phyloP scores from a whole-genome alignment of 78 protist species.

The Tieghemostelium lacteum region DNA sequence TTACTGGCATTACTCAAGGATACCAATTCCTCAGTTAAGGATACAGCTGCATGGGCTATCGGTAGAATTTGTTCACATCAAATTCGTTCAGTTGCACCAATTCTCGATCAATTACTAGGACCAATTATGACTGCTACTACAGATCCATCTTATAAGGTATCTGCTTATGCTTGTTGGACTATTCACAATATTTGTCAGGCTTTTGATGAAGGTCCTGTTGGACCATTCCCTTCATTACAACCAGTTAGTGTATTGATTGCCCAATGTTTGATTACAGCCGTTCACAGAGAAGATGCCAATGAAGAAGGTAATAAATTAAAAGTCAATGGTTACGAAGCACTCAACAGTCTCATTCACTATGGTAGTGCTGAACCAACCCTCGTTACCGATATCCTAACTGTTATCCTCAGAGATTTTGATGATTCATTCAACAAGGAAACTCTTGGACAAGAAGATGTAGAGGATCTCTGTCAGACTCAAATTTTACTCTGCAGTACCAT shows the following conservation, averaged over 20 bases:
- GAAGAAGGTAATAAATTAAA: conserved; percentile 80
- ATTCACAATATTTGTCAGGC: conserved; percentile 76
- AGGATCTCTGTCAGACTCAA: conserved; percentile 38
- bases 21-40: conserved; percentile 64
- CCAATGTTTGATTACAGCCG: conserved; percentile 33
- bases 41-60: conserved; percentile 93
- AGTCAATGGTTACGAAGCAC: conserved; percentile 86
- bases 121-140: conserved; percentile 45
- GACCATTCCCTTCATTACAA: conserved; percentile 6
- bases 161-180: conserved; percentile 88
- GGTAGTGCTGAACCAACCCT: conserved; percentile 18
- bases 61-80: conserved; percentile 87
- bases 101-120: not conserved
- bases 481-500: conserved; percentile 47
- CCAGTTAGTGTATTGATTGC: conserved; percentile 6
- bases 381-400: not conserved
- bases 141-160: conserved; percentile 79
- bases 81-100: conserved; percentile 9
- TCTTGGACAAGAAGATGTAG: conserved; percentile 13
- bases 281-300: conserved; percentile 65
- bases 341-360: conserved; percentile 70
- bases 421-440: not conserved
- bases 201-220: conserved; percentile 61
- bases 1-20: conserved; percentile 52
- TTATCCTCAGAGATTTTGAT: conserved; percentile 29